A percentile compares a stretch with the other conserved stretches of the same genome.
Conservation (phyloP, 495 filamentous ascomycete genomes). For the Neurospora sp. region DNA sequence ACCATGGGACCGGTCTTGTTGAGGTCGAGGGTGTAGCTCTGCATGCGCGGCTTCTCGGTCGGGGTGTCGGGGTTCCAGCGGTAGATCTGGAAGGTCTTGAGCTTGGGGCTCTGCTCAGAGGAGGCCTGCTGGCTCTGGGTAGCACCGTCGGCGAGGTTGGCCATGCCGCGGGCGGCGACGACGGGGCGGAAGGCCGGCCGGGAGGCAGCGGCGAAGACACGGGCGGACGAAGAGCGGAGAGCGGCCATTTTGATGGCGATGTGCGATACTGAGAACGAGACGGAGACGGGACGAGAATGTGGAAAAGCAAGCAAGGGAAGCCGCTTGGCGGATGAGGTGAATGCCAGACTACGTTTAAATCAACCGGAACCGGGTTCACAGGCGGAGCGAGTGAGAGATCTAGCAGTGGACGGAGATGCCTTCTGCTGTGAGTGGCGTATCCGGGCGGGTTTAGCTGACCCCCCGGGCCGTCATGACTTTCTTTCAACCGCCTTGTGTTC, state of each 20-base stretch:
- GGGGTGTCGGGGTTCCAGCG: constrained; percentile 94
- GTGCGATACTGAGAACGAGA: neutral
- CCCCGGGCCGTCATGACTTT: constrained; percentile 9
- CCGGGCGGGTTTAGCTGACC: neutral
- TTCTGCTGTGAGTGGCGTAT: constrained; percentile 11
- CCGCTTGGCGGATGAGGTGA: neutral
- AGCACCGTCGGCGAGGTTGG: constrained; percentile 37
- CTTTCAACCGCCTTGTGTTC: constrained; percentile 8
- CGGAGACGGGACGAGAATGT: neutral
- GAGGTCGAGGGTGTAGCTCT: constrained; percentile 84
- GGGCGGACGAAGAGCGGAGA: constrained; percentile 51
- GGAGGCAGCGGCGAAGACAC: constrained; percentile 43
- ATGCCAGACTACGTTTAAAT: neutral
- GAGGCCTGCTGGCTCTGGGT: constrained; percentile 20
- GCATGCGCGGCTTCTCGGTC: constrained; percentile 86
- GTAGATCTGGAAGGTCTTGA: constrained; percentile 98
- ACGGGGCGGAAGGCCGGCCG: constrained; percentile 39
- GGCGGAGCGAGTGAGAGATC: constrained; percentile 5
- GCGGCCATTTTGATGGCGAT: constrained; percentile 53
- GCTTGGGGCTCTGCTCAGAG: constrained; percentile 38
- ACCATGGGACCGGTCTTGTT: constrained; percentile 99
- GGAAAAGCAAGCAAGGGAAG: neutral
- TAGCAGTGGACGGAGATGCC: constrained; percentile 11
- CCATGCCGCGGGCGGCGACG: constrained; percentile 30
- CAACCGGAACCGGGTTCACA: neutral